Conservation (phyloP, 1,284 basidiomycete species). For the Cutaneotrichosporon spelunceum region DNA sequence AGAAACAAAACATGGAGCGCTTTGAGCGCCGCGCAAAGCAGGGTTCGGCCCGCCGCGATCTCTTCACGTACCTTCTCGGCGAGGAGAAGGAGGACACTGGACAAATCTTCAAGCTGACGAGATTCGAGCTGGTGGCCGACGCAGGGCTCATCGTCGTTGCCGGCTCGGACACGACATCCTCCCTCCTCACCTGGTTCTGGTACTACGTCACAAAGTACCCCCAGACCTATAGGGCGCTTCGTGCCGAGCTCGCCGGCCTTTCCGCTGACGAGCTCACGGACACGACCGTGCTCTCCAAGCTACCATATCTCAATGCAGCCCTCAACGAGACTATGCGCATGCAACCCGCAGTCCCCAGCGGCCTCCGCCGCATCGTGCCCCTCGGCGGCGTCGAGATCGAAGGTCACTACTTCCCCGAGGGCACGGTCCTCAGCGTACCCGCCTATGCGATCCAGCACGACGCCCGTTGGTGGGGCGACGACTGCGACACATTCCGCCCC, state of each 20-base stretch:
- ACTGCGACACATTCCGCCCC: conserved; percentile 59
- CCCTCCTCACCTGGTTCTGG: conserved; percentile 18
- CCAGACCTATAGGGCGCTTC: neutral
- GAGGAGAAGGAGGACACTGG: conserved; percentile 12
- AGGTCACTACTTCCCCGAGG: conserved; percentile 24
- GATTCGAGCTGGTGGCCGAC: conserved; percentile 13
- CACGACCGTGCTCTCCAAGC: conserved; percentile 10
- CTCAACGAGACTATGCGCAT: conserved; percentile 77
- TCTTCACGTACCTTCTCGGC: conserved; percentile 18
- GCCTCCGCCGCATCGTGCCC: conserved; percentile 71
- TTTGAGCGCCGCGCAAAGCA: conserved; percentile 11
- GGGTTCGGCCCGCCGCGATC: conserved; percentile 9
- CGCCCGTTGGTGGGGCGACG: conserved; percentile 58
- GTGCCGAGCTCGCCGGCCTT: conserved; percentile 11
- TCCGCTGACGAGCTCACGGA: conserved; percentile 4
- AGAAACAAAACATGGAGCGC: conserved; percentile 14
- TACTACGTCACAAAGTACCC: conserved; percentile 12
- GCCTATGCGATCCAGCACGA: conserved; percentile 55
- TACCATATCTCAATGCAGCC: conserved; percentile 70
- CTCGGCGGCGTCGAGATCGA: conserved; percentile 21
- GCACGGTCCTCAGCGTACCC: conserved; percentile 26
- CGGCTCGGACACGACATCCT: conserved; percentile 15
- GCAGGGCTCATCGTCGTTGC: conserved; percentile 15
- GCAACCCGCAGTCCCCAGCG: conserved; percentile 69
- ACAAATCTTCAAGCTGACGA: neutral